phyloP scores from a whole-genome alignment of 257 asterid genomes.

The Rehmannia glutinosa region DNA sequence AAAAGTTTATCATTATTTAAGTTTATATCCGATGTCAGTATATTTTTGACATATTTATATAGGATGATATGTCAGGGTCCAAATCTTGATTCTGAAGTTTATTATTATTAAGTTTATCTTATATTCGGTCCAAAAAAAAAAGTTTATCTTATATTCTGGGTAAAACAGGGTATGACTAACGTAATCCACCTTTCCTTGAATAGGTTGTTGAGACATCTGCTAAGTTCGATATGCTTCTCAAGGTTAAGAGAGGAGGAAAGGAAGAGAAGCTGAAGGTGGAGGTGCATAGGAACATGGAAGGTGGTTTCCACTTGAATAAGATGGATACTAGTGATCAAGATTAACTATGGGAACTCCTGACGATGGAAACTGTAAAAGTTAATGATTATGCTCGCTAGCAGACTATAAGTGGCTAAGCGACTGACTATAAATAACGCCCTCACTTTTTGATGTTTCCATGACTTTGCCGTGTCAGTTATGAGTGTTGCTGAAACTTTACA shows the following conservation, averaged over 20 bases:
- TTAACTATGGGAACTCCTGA: background rate
- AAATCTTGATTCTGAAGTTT: too few species aligned
- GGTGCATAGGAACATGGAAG: constrained; percentile 65
- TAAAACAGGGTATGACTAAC: background rate
- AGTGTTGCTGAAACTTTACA: background rate
- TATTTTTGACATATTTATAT: too few species aligned
- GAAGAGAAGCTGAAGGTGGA: constrained; percentile 82
- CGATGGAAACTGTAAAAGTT: background rate
- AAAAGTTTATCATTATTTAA: too few species aligned
- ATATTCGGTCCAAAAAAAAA: background rate
- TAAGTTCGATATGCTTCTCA: constrained; percentile 76
- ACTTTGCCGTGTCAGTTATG: background rate
- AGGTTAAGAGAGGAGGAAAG: constrained; percentile 69
- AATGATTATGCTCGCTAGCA: background rate
- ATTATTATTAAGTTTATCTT: background rate
- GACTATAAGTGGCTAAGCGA: too few species aligned
- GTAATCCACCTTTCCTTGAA: background rate
- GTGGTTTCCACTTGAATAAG: constrained; percentile 64
- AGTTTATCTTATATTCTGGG: background rate
- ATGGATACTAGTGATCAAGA: constrained; percentile 39
- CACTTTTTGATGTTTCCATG: background rate
- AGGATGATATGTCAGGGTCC: too few species aligned
- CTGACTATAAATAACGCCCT: too few species aligned
- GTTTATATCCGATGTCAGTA: too few species aligned
- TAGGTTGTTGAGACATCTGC: constrained; percentile 61